A percentile compares a stretch with the other conserved stretches of the same genome.
phyloP scores from a whole-genome alignment of 352 stramenopile genomes.

The Globisporangium cederbergense region DNA sequence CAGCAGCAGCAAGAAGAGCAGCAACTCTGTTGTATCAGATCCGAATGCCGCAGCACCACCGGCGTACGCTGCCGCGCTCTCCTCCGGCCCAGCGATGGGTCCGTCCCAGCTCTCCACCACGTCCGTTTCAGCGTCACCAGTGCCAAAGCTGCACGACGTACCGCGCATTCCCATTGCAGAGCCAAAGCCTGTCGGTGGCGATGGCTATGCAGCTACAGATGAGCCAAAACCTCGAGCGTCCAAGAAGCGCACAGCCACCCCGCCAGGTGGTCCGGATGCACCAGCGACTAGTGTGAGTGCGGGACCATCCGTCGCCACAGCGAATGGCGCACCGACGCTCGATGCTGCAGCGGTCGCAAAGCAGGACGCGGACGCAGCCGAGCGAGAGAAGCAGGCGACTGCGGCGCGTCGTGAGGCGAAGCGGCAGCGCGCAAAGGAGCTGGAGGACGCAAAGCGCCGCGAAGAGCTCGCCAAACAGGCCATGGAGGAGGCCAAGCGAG shows the following conservation, averaged over 20 bases:
- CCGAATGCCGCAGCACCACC: slow-evolving; percentile 12
- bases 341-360: slow-evolving; percentile 24
- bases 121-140: slow-evolving; percentile 14
- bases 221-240: slow-evolving; percentile 32
- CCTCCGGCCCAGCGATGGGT: background rate
- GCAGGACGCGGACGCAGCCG: slow-evolving; percentile 31
- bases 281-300: background rate
- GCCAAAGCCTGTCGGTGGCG: slow-evolving; percentile 26
- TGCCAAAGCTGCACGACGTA: slow-evolving; percentile 23
- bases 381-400: slow-evolving; percentile 31
- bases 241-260: slow-evolving; percentile 43
- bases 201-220: background rate
- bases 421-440: slow-evolving; percentile 42
- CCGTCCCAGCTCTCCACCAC: slow-evolving; percentile 17
- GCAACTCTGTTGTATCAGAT: background rate
- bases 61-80: background rate
- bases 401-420: slow-evolving; percentile 43
- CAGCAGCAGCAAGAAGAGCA: slow-evolving; percentile 10
- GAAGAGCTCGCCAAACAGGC: slow-evolving; percentile 49
- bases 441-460: slow-evolving; percentile 43
- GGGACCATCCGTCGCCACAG: slow-evolving; percentile 10
- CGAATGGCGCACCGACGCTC: background rate
- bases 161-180: slow-evolving; percentile 46
- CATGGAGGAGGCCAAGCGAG: slow-evolving; percentile 36
- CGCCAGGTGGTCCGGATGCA: background rate